Evolutionary conservation across 228 moss, liverwort and hornwort species (phyloP), one percentile per base, ranked within the genome.

Genomic region (Sphagnum fallax): DNA sequence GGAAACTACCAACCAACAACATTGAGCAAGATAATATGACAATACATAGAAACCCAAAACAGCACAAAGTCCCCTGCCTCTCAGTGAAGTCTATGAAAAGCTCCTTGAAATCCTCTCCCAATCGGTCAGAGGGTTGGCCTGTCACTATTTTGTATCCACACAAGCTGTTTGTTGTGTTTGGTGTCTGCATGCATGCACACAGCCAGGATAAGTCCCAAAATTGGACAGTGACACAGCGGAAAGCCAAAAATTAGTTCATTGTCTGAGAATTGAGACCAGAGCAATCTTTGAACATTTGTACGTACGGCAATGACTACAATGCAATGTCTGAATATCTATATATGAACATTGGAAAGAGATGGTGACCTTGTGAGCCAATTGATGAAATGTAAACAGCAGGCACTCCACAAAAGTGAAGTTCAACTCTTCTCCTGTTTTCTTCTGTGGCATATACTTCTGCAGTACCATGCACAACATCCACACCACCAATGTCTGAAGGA

Each of bases 81-180:
- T 93, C 97, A 72, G 81, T 88, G 67, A 97, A 91, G 82, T 97
- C 97, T 72, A 88, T 88, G 76, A 84, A 97, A 47, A 97, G 78
- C 73, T 97, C 97, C 49, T 91, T 82, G 71, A 97, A 97, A 69
- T 97, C 91, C 76, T 97, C 97, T 69, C 97, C 97, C 72, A 97
- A 73, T 67, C 97, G 88, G 82, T 97, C 97, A 50, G 97, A 97
- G 48, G 97, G 97, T 77, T 97, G 97, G 52, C 97, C 97, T 53
- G 97, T 97, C 57, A 97, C 97, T 67, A 97, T 93, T 77, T 93
- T 97, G 82, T 97, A 97, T 18, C 97, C 97, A 76, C 97, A 97
- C 57, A 97, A 82, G 75, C 91, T 85, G 64, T 97, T 97, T 16
- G 93, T 97, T 16, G 88, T 88, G 69, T 97, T 97, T 65, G 93